Evolutionary conservation across 1,139 yeast genomes (phyloP), one percentile per base, ranked within the genome.

Genomic region (Candida glucosophila): DNA sequence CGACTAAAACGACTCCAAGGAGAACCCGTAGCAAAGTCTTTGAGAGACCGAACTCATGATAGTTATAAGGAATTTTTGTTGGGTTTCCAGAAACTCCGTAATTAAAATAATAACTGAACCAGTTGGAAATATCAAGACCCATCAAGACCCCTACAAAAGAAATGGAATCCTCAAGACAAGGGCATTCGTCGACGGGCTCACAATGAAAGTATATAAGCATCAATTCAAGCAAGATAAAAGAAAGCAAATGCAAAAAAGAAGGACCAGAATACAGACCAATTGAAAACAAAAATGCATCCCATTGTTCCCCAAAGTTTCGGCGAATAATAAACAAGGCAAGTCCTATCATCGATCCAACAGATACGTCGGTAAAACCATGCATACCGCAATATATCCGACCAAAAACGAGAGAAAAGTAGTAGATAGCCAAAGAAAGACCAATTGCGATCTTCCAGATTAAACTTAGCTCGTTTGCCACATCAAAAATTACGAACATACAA

Each of bases 371-470:
- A 34, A 82, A 72, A 2, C 98, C 98, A 52, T 90, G 98, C 98
- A 90, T 90, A 4, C 98, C 98, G 50, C 96, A 88, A 53, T 90
- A 90, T 5, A 90, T 49, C 30, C 98, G 62, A 15, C 98, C 98
- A 35, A 73, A 52, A 2, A 82, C 71, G 35, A 90, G 60, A 7
- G 92, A 75, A 14, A 62, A 34, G 43, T 76, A 79, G 47, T 88
- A 86, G 10, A 69, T 22, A 2, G 52, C 34, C 21, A 52, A 35
- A 5, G 40, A 45, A 23, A 12, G 27, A 9, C 17, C 28, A 26
- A 29, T 29, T 22, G 31, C 40, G 31, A 22, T 26, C 22, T 9
- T 18, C 9, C 29, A 17, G 4, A 14, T 8, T 5, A 13, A 10
- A 10, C 22, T 16, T 12, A 27, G 30, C n/a, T 23, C 32, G 23